Conservation (phyloP, 768 basidiomycete species). For the Tubosaeta brunneosetosa region DNA sequence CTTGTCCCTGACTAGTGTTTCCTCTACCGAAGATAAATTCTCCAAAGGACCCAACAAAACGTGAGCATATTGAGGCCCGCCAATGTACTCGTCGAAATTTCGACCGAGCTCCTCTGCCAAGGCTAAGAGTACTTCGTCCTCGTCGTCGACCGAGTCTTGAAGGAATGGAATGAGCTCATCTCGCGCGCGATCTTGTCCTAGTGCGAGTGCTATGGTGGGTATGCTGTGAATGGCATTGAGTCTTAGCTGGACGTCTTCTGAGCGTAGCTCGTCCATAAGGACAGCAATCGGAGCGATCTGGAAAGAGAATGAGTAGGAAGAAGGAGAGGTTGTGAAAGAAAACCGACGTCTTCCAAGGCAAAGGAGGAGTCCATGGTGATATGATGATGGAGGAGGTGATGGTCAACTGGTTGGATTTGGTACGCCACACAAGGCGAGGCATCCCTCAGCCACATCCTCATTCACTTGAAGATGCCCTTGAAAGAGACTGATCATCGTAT, state of each 20-base stretch:
- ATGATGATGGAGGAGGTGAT: neutral
- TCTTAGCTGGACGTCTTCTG: conserved; percentile 94
- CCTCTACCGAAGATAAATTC: conserved; percentile 93
- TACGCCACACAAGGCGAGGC: conserved; percentile 17
- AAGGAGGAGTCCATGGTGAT: conserved; percentile 62
- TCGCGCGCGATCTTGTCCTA: conserved; percentile 91
- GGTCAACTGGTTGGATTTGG: conserved; percentile 10
- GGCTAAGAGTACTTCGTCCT: conserved; percentile 95
- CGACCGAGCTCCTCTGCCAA: conserved; percentile 92
- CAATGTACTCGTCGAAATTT: conserved; percentile 91
- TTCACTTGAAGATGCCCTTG: conserved; percentile 47
- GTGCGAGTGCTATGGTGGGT: conserved; percentile 94
- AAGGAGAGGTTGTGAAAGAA: conserved; percentile 1
- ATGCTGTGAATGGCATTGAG: conserved; percentile 96
- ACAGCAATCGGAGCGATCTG: conserved; percentile 93
- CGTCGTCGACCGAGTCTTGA: conserved; percentile 98
- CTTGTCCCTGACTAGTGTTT: conserved; percentile 97
- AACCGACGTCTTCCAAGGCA: conserved; percentile 63
- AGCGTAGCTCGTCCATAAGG: conserved; percentile 95
- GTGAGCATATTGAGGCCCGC: conserved; percentile 84
- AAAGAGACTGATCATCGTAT: conserved; percentile 41
- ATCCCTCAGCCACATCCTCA: neutral
- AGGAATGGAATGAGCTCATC: conserved; percentile 96
- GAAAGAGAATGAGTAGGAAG: conserved; percentile 14
- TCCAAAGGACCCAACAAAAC: conserved; percentile 87